These are phyloP conservation scores for Suhomyces vadensis DNA, from an alignment of 805 yeast species.

Conservation along the genomic window DNA sequence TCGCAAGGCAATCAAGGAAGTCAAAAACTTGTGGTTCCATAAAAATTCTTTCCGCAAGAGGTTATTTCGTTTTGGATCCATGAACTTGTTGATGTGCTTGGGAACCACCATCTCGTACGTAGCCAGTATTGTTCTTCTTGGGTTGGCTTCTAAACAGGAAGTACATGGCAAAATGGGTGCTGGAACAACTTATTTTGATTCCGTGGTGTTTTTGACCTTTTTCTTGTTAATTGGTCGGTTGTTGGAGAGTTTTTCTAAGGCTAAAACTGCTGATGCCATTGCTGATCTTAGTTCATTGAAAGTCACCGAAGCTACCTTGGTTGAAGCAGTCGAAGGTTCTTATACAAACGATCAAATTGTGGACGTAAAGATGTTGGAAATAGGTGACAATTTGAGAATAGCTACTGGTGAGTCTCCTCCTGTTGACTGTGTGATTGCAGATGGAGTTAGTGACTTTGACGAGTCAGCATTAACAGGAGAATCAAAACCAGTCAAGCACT, in stretches of 20 bases:
- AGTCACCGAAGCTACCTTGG: conserved; percentile 48
- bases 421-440: conserved; percentile 52
- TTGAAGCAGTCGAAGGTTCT: conserved; percentile 24
- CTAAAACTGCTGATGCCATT: conserved; percentile 66
- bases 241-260: conserved; percentile 65
- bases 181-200: conserved; percentile 72
- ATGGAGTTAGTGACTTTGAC: conserved; percentile 53
- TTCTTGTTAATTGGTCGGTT: conserved; percentile 71
- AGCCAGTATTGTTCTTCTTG: conserved; percentile 61
- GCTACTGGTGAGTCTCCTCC: conserved; percentile 62
- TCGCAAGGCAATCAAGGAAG: conserved; percentile 60
- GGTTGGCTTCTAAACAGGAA: conserved; percentile 40
- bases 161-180: conserved; percentile 37
- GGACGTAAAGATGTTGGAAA: conserved; percentile 48
- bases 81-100: conserved; percentile 69
- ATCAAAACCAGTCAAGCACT: conserved; percentile 57
- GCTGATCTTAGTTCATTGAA: conserved; percentile 53
- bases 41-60: conserved; percentile 57
- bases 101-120: conserved; percentile 75
- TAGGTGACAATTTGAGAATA: conserved; percentile 51
- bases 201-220: conserved; percentile 73
- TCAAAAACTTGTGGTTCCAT: conserved; percentile 56
- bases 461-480: conserved; percentile 67
- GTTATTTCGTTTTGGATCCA: conserved; percentile 70
- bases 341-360: conserved; percentile 32